Percentiles rank a stretch among this genome's conserved stretches.
Conservation (phyloP, 805 yeast species). For the Yarrowia keelungensis region DNA sequence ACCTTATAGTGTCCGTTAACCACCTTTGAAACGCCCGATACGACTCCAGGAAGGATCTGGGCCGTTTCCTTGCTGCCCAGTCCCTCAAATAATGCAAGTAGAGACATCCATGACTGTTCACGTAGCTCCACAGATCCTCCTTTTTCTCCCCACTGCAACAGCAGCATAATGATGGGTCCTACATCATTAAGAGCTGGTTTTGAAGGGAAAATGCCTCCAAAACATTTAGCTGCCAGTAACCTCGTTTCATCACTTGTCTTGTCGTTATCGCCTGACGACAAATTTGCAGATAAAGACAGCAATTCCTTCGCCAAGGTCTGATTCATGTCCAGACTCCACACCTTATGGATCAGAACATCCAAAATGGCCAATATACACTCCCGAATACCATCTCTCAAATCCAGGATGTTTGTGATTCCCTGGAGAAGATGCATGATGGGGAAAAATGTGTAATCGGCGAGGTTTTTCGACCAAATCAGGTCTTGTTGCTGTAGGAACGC, state of each 20-base stretch:
- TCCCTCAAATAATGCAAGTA: neutral
- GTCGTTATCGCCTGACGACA: conserved; percentile 12
- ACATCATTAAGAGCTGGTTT: conserved; percentile 24
- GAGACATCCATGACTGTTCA: conserved; percentile 12
- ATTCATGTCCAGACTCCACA: conserved; percentile 26
- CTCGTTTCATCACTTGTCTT: conserved; percentile 21
- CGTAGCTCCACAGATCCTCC: conserved; percentile 20
- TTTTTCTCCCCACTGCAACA: conserved; percentile 24
- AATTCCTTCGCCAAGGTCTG: conserved; percentile 17
- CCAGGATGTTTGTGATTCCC: conserved; percentile 38
- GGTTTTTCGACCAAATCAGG: conserved; percentile 23
- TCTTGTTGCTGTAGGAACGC: conserved; percentile 5
- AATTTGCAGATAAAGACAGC: conserved; percentile 12
- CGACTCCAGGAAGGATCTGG: conserved; percentile 48
- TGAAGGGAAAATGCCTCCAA: conserved; percentile 23
- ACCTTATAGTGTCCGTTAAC: conserved; percentile 45
- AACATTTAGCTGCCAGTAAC: conserved; percentile 10
- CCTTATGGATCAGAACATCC: neutral
- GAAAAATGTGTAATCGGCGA: conserved; percentile 40
- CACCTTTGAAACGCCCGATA: conserved; percentile 47
- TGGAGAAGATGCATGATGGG: conserved; percentile 39
- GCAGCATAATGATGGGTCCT: conserved; percentile 15
- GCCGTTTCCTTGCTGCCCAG: conserved; percentile 45
- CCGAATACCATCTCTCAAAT: conserved; percentile 30
- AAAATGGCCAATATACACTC: conserved; percentile 8